phyloP scores from a whole-genome alignment of 2,329 filamentous ascomycete species.

The Epichloe baconii region DNA sequence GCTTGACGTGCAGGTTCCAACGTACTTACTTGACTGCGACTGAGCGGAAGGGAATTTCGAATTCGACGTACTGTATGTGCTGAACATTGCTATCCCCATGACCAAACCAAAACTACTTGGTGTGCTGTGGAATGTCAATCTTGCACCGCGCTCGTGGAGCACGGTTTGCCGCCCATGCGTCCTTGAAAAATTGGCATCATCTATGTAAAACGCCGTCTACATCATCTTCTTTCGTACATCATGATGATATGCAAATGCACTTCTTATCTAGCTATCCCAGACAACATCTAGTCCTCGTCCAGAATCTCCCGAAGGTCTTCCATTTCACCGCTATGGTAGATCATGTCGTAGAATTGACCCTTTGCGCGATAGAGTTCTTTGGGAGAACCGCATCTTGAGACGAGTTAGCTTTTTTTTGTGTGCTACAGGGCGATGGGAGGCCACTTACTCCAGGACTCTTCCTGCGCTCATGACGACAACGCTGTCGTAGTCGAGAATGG shows the following conservation, averaged over 20 bases:
- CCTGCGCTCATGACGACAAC: constrained; percentile 45
- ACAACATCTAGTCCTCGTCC: constrained; percentile 6
- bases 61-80: no score
- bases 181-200: background rate
- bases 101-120: no score
- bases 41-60: no score
- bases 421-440: background rate
- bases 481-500: constrained; percentile 46
- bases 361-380: constrained; percentile 30
- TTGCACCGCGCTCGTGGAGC: no score
- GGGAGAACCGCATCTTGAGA: constrained; percentile 30
- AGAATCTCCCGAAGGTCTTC: constrained; percentile 29
- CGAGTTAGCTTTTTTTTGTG: background rate
- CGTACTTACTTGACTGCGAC: no score
- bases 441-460: constrained; percentile 32
- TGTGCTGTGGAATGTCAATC: no score
- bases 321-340: constrained; percentile 40
- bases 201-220: background rate
- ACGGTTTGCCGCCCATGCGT: no score
- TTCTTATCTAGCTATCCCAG: background rate
- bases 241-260: background rate
- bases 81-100: no score
- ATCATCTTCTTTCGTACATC: background rate
- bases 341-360: constrained; percentile 41
- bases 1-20: no score